Evolutionary conservation across 176 grass and related monocot species (phyloP), one percentile per base, ranked within the genome.

Genomic region (Dendrocalamus sinicus): DNA sequence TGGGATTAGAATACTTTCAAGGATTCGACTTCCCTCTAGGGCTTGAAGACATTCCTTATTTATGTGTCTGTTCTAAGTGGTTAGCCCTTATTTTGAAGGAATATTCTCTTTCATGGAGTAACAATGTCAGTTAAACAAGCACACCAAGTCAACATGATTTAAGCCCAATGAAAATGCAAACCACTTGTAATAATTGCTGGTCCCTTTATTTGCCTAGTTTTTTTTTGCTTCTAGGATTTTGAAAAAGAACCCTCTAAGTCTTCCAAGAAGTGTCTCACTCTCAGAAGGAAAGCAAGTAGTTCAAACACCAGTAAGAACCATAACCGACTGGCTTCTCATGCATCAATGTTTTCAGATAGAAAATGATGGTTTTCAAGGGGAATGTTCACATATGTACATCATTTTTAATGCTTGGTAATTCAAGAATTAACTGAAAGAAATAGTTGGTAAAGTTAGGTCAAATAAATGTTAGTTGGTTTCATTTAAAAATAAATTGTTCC

Each of bases 151-250:
- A 66, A 84, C 23, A 7, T 66, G 3, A 35, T 37, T 76, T 67
- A 19, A 64, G 23, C 58, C 22, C 48, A 69, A 58, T 52, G 37
- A 70, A 53, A 85, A 20, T 20, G 13, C 75, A 59, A 74, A 89
- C 87, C 81, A 26, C 75, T 30, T 19, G 68, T 80, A 8, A 40
- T 43, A 47, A 84, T 16, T 37, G 46, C 37, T 44, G 80, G 87
- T 57, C 81, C 87, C 45, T 80, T 89, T 80, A 84, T 89, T 48
- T 84, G 44, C 39, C 81, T 82, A 58, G 20, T 84, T 89, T 80
- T 89, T 89, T 89, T 89, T 57, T 81, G 81, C 81, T 84, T 89
- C 81, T 81, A 89, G 28, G 73, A 64, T 70, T 80, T 89, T 43
- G 87, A 26, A 80, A 67, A 89, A 89, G 50, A 89, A 51, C 8